phyloP scores from a whole-genome alignment of 108 stramenopile genomes.

The Hondaea fermentalgiana region DNA sequence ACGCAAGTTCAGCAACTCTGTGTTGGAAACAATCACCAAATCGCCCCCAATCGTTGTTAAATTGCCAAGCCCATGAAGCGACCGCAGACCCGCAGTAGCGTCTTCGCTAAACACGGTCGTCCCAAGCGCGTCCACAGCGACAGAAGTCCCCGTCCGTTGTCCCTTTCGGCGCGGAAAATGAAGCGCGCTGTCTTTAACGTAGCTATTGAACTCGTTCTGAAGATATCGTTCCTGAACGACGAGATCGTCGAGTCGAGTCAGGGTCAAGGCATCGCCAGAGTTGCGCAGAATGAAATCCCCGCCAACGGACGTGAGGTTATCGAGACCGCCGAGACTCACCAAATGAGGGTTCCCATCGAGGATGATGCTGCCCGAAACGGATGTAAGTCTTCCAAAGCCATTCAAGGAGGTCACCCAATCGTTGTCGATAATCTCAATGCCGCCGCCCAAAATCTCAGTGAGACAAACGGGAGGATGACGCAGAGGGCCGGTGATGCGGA shows the following conservation, averaged over 20 bases:
- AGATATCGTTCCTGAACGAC: not conserved
- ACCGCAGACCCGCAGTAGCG: not conserved
- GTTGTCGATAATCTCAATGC: not conserved
- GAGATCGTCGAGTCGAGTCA: not conserved
- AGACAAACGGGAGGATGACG: not conserved
- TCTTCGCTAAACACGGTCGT: not conserved
- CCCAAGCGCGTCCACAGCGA: not conserved
- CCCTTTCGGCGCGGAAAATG: not conserved
- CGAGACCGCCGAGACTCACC: not conserved
- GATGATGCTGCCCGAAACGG: not conserved
- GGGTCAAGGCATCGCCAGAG: not conserved
- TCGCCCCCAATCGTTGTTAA: not conserved
- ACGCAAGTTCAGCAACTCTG: not conserved
- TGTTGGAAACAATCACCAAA: not conserved
- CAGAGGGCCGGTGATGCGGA: not conserved
- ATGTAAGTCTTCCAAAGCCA: not conserved
- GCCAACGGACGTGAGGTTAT: not conserved
- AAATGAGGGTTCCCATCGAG: not conserved
- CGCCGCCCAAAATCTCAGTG: not conserved
- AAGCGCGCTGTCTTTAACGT: not conserved
- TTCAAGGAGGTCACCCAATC: not conserved
- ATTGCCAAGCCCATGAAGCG: not conserved
- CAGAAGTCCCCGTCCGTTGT: not conserved
- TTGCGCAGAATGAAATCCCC: not conserved
- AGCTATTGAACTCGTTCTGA: not conserved